Conservation (phyloP, 2,329 filamentous ascomycete species). For the Claviceps fusiformis region DNA sequence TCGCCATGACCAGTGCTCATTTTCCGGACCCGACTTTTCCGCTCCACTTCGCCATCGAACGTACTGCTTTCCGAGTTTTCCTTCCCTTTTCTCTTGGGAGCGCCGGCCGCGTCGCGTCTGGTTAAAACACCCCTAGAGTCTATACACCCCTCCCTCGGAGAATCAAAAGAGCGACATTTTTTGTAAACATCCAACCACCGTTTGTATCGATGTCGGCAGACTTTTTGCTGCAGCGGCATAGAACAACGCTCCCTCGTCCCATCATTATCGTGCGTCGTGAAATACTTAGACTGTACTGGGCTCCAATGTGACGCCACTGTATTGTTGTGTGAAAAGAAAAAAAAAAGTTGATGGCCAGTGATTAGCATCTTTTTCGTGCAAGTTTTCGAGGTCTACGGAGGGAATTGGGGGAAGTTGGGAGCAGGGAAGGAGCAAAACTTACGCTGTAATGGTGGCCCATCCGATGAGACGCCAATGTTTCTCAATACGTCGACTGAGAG, state of each 20-base stretch:
- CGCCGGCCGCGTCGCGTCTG: not conserved
- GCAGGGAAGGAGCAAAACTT: slow-evolving; percentile 20
- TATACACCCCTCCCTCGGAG: not conserved
- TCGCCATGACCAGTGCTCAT: not conserved
- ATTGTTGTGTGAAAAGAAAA: not conserved
- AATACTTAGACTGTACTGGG: slow-evolving; percentile 30
- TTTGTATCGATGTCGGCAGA: not conserved
- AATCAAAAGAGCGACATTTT: not conserved
- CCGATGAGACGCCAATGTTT: slow-evolving; percentile 97
- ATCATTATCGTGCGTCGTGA: slow-evolving; percentile 2
- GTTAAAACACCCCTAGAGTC: not conserved
- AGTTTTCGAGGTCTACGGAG: no score
- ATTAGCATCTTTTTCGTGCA: no score
- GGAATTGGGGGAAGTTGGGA: no score
- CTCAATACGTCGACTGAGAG: slow-evolving; percentile 88
- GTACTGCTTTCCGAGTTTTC: not conserved
- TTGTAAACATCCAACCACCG: not conserved
- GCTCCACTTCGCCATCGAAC: not conserved
- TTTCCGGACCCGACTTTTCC: not conserved
- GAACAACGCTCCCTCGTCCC: slow-evolving; percentile 3
- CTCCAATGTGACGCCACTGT: slow-evolving; percentile 40
- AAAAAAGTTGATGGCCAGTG: no score
- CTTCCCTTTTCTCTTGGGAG: not conserved
- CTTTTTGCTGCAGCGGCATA: not conserved
- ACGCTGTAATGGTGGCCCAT: slow-evolving; percentile 70